These are phyloP conservation scores for Neltuma alba DNA, from an alignment of 306 rosid genomes.

Conservation along the genomic window DNA sequence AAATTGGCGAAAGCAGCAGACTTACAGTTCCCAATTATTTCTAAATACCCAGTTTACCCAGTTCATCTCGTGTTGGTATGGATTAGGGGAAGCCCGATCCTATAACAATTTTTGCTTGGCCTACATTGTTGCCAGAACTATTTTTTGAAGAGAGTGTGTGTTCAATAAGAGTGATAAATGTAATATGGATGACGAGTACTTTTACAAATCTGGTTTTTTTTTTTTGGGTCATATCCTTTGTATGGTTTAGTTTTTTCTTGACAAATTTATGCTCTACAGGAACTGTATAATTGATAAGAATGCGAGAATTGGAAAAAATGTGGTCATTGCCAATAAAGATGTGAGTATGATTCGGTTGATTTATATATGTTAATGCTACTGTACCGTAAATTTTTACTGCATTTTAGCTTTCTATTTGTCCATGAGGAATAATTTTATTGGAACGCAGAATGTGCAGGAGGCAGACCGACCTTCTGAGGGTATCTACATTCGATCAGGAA, in stretches of 20 bases:
- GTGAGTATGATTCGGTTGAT: slow-evolving; percentile 38
- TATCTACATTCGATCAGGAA: slow-evolving; percentile 56
- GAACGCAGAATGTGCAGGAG: slow-evolving; percentile 55
- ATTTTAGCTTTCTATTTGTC: not conserved
- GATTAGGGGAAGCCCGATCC: too few relatives aligned
- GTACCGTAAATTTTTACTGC: not conserved
- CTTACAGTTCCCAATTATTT: not conserved
- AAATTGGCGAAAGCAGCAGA: not conserved
- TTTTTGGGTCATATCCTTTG: not conserved
- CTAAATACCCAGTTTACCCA: not conserved
- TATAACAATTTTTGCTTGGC: too few relatives aligned
- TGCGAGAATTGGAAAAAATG: slow-evolving; percentile 57
- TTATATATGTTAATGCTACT: not conserved
- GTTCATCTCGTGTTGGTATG: too few relatives aligned
- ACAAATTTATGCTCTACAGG: slow-evolving; percentile 36
- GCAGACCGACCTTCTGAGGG: slow-evolving; percentile 52
- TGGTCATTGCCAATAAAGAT: slow-evolving; percentile 54
- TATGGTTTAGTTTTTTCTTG: slow-evolving; percentile 9
- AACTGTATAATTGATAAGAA: slow-evolving; percentile 61
- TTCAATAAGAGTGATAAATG: too few relatives aligned
- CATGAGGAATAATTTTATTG: slow-evolving; percentile 8
- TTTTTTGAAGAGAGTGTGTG: too few relatives aligned
- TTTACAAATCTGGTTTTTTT: too few relatives aligned
- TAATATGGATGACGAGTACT: too few relatives aligned
- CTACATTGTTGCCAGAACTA: too few relatives aligned